These are phyloP conservation scores for Geranium incanum DNA, from an alignment of 441 rosid genomes.

Conservation along the genomic window DNA sequence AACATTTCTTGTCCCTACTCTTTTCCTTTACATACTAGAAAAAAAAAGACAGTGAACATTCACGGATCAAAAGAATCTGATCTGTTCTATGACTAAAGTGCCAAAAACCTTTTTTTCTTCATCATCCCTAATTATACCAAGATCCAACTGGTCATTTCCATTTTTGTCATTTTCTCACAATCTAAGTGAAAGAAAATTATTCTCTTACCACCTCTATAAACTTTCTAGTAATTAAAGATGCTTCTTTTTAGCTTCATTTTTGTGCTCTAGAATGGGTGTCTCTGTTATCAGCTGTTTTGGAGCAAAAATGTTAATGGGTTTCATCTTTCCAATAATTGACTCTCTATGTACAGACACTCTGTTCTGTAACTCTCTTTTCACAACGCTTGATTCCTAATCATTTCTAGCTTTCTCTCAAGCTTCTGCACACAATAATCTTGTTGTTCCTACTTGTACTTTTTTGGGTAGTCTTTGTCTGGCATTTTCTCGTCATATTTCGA, in stretches of 20 bases:
- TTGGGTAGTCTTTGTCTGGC: not conserved
- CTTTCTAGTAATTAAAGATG: not conserved
- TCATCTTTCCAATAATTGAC: not conserved
- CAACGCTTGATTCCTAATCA: not conserved
- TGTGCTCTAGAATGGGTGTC: not conserved
- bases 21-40: not conserved
- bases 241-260: no score
- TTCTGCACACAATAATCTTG: not conserved
- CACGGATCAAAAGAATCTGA: constrained; percentile 1
- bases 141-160: not conserved
- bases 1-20: not conserved
- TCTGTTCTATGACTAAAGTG: not conserved
- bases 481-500: not conserved
- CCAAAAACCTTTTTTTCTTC: not conserved
- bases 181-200: not conserved
- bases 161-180: not conserved
- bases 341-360: not conserved
- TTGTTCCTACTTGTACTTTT: not conserved
- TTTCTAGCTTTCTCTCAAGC: not conserved
- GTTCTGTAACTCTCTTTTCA: not conserved
- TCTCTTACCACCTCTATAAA: not conserved
- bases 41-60: not conserved
- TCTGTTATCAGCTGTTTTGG: not conserved
- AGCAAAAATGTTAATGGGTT: not conserved
- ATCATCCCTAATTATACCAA: not conserved